Conservation (phyloP, 768 basidiomycete species). For the Dioszegia aurantiaca region DNA sequence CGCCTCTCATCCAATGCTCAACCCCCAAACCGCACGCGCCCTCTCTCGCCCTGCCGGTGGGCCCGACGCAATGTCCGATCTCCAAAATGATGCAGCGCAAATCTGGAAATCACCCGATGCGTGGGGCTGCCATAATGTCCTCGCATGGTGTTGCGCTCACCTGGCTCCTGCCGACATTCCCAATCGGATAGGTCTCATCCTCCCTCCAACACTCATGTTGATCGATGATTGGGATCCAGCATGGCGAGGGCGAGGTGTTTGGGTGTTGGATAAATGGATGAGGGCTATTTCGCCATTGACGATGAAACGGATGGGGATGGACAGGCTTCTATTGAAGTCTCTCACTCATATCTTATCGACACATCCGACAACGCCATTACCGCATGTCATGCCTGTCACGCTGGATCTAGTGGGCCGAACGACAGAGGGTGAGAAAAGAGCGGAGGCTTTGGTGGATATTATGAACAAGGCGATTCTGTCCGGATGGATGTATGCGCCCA, state of each 20-base stretch:
- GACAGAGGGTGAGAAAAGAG: slow-evolving; percentile 22
- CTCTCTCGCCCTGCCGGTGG: slow-evolving; percentile 35
- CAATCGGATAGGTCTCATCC: slow-evolving; percentile 37
- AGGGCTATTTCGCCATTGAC: slow-evolving; percentile 23
- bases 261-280: slow-evolving; percentile 34
- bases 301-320: slow-evolving; percentile 49
- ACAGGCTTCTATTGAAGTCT: slow-evolving; percentile 43
- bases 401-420: slow-evolving; percentile 25
- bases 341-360: slow-evolving; percentile 46
- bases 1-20: slow-evolving; percentile 39
- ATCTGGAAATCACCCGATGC: slow-evolving; percentile 27
- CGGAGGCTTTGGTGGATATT: slow-evolving; percentile 29
- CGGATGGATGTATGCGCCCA: slow-evolving; percentile 48
- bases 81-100: slow-evolving; percentile 33
- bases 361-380: slow-evolving; percentile 39
- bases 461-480: slow-evolving; percentile 46
- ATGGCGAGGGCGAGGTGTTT: slow-evolving; percentile 37
- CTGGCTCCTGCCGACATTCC: slow-evolving; percentile 21
- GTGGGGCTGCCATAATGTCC: slow-evolving; percentile 37
- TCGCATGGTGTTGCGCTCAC: slow-evolving; percentile 23
- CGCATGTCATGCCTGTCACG: slow-evolving; percentile 27
- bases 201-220: slow-evolving; percentile 48
- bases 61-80: slow-evolving; percentile 28
- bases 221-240: slow-evolving; percentile 51
- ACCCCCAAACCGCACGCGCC: slow-evolving; percentile 30